Percentiles rank a stretch among this genome's conserved stretches.
Conservation (phyloP, 2,329 filamentous ascomycete genomes). For the Colletotrichum horii region DNA sequence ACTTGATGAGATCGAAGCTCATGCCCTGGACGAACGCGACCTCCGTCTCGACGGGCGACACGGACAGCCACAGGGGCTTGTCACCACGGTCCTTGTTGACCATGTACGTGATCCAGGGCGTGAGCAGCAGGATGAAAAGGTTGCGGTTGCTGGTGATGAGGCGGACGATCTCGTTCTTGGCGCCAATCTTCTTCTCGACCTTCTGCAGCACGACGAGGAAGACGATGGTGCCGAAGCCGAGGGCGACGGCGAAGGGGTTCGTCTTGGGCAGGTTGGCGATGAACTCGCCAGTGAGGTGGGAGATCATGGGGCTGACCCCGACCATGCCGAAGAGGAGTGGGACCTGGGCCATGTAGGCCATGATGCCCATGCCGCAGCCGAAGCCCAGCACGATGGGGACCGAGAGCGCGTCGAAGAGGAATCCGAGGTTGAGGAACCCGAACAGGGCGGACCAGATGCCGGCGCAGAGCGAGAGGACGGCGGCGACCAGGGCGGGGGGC, state of each 20-base stretch:
- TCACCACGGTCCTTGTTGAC: neutral
- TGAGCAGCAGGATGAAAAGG: neutral
- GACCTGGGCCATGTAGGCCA: neutral
- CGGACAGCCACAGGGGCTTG: neutral
- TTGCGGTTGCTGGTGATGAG: neutral
- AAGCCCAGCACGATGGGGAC: neutral
- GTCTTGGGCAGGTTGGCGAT: neutral
- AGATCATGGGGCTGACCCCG: neutral
- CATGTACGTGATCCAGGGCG: neutral
- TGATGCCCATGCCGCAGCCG: neutral
- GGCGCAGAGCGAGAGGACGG: neutral
- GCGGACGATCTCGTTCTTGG: neutral
- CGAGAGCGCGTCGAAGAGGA: neutral
- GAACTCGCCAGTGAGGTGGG: neutral
- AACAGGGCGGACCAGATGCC: neutral
- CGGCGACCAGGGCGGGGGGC: neutral
- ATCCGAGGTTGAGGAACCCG: neutral
- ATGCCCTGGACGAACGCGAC: neutral
- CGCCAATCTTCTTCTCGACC: neutral
- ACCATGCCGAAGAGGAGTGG: neutral
- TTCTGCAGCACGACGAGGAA: neutral
- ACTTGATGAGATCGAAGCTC: neutral
- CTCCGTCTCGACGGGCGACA: neutral
- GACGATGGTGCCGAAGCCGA: neutral
- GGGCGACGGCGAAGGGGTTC: neutral